phyloP scores from a whole-genome alignment of 2,329 filamentous ascomycete species.

The Monosporascus sp. region DNA sequence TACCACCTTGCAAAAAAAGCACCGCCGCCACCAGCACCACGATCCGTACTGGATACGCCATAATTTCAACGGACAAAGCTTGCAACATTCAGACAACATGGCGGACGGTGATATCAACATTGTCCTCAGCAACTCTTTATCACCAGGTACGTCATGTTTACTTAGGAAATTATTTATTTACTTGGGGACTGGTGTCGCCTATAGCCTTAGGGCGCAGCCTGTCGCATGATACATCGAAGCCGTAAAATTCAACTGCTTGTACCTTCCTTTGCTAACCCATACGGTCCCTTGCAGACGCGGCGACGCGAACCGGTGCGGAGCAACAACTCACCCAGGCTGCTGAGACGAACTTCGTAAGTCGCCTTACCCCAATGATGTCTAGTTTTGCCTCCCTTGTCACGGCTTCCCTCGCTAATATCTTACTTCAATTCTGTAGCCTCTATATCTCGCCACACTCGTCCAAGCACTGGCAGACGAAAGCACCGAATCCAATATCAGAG shows the following conservation, averaged over 20 bases:
- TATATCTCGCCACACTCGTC: constrained; percentile 88
- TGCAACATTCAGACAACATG: constrained; percentile 44
- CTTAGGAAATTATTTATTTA: not conserved
- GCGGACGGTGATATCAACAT: constrained; percentile 83
- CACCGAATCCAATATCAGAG: constrained; percentile 77
- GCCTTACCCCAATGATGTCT: constrained; percentile 13
- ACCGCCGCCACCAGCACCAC: not conserved
- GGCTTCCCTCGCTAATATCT: constrained; percentile 12
- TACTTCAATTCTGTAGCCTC: constrained; percentile 46
- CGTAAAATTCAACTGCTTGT: not conserved
- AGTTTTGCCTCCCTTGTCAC: constrained; percentile 6
- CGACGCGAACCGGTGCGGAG: constrained; percentile 85
- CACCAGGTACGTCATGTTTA: constrained; percentile 64
- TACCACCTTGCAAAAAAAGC: not conserved
- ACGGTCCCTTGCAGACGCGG: constrained; percentile 61
- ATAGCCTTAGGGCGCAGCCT: constrained; percentile 2
- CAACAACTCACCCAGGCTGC: constrained; percentile 89
- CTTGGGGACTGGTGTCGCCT: constrained; percentile 1
- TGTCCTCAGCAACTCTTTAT: constrained; percentile 95
- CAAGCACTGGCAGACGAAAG: constrained; percentile 91
- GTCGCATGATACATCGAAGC: constrained; percentile 1
- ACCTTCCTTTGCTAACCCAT: constrained; percentile 27
- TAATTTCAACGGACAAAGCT: constrained; percentile 5
- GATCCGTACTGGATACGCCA: constrained; percentile 7
- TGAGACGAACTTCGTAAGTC: constrained; percentile 85